Base-by-base conservation (phyloP, 352 stramenopile species). In the Phytophthora fragariae region DNA sequence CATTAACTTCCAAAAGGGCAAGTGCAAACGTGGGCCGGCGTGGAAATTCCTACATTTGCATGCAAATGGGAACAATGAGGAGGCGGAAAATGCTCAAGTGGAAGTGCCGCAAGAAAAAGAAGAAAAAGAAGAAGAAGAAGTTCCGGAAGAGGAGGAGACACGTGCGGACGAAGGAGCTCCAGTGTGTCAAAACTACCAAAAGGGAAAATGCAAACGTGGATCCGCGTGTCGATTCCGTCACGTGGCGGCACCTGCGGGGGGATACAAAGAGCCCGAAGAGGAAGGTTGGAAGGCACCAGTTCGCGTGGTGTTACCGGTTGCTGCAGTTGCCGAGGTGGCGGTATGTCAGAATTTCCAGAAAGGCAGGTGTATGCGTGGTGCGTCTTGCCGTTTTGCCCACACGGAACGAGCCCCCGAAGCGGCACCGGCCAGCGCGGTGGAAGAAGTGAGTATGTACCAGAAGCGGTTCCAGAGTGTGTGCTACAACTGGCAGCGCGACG, bases 1-100 rank as follows among this genome's bases (percentile, higher is more conserved):
- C 60, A 91, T 91, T 56, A 91, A 88, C 67, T 92, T 90, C 65
- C 84, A 88, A 58, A 91, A 90, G 57, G 85, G 85, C 39, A 91
- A 90, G 65, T 93, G 84, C 68, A 92, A 91, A 76, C 85, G 85
- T 49, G 85, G 85, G 0, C 54, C 69, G 17, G 70, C 65, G 1
- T 92, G 85, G 62, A 86, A 85, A 50, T 92, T 91, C 57, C 82
- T 83, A 44, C 85, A 91, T 68, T 68, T 91, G 61, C 61, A 67
- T 24, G 81, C 53, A 15, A 65, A 50, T 19, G 70, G 24, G 7
- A 65, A 58, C 15, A 49, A n/a, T 33, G 52, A 58, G 21, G 47
- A 41, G 10, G 14, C 50, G 15, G 50, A 81, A 17, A 65, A 7
- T 17, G 44, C 41, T 12, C 4, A 72, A 24, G 66, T 54, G 31